Evolutionary conservation across 345 rosid species (phyloP).

Genomic region (Schrenkiella parvula): DNA sequence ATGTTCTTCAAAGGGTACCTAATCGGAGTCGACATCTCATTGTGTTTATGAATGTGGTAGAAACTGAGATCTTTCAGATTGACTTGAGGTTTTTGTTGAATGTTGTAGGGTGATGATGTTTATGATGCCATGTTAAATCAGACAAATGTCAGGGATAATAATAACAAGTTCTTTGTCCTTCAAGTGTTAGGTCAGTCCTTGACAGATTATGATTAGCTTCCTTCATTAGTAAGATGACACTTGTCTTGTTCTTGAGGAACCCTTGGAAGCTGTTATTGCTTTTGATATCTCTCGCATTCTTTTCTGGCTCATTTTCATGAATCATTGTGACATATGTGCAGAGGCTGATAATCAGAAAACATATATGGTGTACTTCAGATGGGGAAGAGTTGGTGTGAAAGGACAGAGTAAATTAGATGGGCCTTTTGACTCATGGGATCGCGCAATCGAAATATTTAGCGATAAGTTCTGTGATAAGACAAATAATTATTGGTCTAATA

Average conservation of each 20-base stretch:
- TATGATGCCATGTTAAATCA: conserved; percentile 89
- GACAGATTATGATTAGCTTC: neutral
- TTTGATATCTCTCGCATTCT: neutral
- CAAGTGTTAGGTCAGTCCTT: conserved; percentile 68
- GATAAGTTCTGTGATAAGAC: conserved; percentile 70
- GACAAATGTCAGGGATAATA: conserved; percentile 68
- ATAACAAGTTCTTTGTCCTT: conserved; percentile 76
- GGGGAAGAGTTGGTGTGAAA: conserved; percentile 93
- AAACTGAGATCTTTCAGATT: neutral
- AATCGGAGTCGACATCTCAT: neutral
- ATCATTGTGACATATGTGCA: conserved; percentile 32
- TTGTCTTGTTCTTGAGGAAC: neutral
- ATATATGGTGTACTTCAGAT: conserved; percentile 66
- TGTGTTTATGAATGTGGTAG: neutral
- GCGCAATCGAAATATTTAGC: conserved; percentile 54
- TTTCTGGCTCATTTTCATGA: neutral
- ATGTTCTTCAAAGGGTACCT: conserved; percentile 62
- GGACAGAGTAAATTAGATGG: conserved; percentile 78
- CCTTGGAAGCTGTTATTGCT: neutral
- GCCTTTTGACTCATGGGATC: conserved; percentile 49
- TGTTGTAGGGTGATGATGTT: conserved; percentile 62
- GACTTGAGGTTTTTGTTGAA: conserved; percentile 2
- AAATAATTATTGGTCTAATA: conserved; percentile 53
- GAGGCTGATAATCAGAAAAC: conserved; percentile 66
- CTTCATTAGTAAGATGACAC: neutral